phyloP scores from a whole-genome alignment of 1,139 yeast genomes.

The Yamadazyma triangularis region DNA sequence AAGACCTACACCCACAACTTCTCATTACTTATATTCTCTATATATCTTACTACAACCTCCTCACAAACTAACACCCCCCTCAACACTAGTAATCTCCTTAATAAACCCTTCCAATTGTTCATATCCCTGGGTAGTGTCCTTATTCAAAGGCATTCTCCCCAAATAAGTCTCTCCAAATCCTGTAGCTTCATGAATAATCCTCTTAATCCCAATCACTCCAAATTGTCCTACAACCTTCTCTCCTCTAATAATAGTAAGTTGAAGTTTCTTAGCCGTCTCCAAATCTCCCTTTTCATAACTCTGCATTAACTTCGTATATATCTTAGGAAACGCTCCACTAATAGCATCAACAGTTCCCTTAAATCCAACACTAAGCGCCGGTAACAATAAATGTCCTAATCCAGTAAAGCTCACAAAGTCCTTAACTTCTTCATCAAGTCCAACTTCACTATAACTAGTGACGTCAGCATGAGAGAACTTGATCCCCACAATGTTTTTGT shows the following conservation, averaged over 20 bases:
- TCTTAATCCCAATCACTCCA: constrained; percentile 23
- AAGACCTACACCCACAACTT: too few relatives aligned
- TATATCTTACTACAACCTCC: too few relatives aligned
- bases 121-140: constrained; percentile 15
- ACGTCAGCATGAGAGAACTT: constrained; percentile 41
- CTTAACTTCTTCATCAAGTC: constrained; percentile 27
- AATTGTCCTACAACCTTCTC: constrained; percentile 17
- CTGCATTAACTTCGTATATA: constrained; percentile 19
- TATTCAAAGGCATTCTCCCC: constrained; percentile 29
- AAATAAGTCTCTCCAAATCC: constrained; percentile 34
- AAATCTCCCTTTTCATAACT: constrained; percentile 15
- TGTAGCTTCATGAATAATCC: constrained; percentile 26
- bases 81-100: constrained; percentile 6
- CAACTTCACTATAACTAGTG: constrained; percentile 25
- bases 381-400: constrained; percentile 22
- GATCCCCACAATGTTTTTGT: constrained; percentile 44
- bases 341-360: constrained; percentile 23
- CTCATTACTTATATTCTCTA: too few relatives aligned
- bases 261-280: constrained; percentile 15
- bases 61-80: background rate
- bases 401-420: constrained; percentile 20
- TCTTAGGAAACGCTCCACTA: constrained; percentile 43
- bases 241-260: constrained; percentile 17
- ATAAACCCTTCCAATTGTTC: constrained; percentile 7
- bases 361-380: constrained; percentile 19